These are phyloP conservation scores for Kluyveromyces aestuarii DNA, from an alignment of 805 yeast genomes.

Conservation along the genomic window DNA sequence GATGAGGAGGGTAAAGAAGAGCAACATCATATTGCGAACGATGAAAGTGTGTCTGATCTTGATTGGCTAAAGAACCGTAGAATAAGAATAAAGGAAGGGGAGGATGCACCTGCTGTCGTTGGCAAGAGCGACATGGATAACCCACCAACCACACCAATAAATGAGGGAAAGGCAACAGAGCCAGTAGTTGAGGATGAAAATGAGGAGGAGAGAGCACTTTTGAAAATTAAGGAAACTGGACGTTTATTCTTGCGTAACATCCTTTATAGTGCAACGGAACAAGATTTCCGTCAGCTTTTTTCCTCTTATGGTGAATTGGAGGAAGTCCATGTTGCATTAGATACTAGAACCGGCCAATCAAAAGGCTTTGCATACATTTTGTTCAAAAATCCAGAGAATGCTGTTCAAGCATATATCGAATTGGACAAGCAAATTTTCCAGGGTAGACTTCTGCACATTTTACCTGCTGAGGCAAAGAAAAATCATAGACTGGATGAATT, in stretches of 20 bases:
- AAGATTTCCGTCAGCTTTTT: slow-evolving; percentile 63
- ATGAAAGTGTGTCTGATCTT: slow-evolving; percentile 56
- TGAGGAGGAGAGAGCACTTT: slow-evolving; percentile 39
- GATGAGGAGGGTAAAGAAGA: slow-evolving; percentile 21
- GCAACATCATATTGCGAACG: slow-evolving; percentile 30
- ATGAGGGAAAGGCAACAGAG: slow-evolving; percentile 4
- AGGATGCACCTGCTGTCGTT: slow-evolving; percentile 10
- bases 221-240: slow-evolving; percentile 57
- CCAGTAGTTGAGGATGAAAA: slow-evolving; percentile 18
- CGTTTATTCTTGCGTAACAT: slow-evolving; percentile 85
- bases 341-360: slow-evolving; percentile 79
- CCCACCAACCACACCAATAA: slow-evolving; percentile 2
- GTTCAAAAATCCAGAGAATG: slow-evolving; percentile 60
- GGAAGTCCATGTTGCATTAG: slow-evolving; percentile 90
- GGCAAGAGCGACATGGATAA: slow-evolving; percentile 3
- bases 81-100: slow-evolving; percentile 53
- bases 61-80: slow-evolving; percentile 82
- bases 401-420: slow-evolving; percentile 61
- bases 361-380: slow-evolving; percentile 89
- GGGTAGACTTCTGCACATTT: slow-evolving; percentile 83
- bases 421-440: slow-evolving; percentile 88
- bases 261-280: slow-evolving; percentile 67
- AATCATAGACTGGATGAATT: slow-evolving; percentile 82
- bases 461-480: slow-evolving; percentile 78
- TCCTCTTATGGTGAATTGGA: slow-evolving; percentile 58